phyloP scores from a whole-genome alignment of 2,329 filamentous ascomycete genomes.

The Cladobotryum mycophilum region DNA sequence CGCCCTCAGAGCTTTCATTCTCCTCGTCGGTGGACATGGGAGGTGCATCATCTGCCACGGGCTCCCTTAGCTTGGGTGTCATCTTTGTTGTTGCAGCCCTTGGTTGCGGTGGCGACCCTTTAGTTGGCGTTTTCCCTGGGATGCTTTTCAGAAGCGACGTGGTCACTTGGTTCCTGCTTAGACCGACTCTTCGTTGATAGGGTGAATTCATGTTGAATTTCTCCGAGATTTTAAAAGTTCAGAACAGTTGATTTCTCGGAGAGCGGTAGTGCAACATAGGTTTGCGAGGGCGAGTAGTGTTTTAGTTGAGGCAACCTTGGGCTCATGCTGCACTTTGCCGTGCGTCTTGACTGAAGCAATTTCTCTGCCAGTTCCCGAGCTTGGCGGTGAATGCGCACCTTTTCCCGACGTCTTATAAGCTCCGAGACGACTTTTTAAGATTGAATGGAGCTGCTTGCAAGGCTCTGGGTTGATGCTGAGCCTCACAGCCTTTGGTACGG shows the following conservation, averaged over 20 bases:
- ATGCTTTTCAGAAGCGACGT: constrained; percentile 14
- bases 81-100: not conserved
- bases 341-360: too few relatives aligned
- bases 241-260: too few relatives aligned
- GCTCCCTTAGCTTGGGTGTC: not conserved
- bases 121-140: not conserved
- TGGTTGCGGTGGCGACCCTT: not conserved
- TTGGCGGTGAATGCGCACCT: too few relatives aligned
- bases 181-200: constrained; percentile 13
- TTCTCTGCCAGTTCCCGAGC: too few relatives aligned
- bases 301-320: too few relatives aligned
- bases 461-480: not conserved
- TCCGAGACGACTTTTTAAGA: too few relatives aligned
- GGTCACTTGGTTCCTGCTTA: constrained; percentile 16
- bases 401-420: too few relatives aligned
- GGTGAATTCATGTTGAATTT: not conserved
- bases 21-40: constrained; percentile 17
- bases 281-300: too few relatives aligned
- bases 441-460: too few relatives aligned
- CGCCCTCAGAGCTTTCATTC: constrained; percentile 3
- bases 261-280: too few relatives aligned
- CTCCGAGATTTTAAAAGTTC: not conserved
- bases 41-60: not conserved
- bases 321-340: too few relatives aligned
- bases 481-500: not conserved